Evolutionary conservation across 106 monocot genomes (phyloP).

Genomic region (Hemerocallis citrina): DNA sequence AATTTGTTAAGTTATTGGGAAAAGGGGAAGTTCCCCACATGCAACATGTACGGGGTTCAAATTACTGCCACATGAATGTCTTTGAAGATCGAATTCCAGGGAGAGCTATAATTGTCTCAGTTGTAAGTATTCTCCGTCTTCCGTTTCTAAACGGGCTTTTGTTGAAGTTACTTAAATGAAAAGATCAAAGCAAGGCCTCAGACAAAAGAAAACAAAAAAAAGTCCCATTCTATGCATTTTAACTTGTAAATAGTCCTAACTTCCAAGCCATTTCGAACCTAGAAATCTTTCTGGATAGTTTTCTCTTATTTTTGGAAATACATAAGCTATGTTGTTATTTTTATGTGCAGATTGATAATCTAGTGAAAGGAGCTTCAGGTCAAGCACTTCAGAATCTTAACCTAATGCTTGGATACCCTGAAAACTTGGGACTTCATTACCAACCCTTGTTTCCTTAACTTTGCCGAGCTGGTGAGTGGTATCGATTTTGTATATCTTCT

Average conservation of each 20-base stretch:
- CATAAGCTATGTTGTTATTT: neutral
- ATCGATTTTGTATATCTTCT: no score
- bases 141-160: no score
- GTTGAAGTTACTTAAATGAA: no score
- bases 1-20: constrained; percentile 62
- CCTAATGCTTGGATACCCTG: constrained; percentile 87
- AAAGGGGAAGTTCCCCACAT: constrained; percentile 74
- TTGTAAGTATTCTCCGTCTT: constrained; percentile 41
- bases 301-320: neutral
- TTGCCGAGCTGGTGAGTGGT: no score
- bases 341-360: constrained; percentile 82
- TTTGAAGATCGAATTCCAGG: constrained; percentile 89
- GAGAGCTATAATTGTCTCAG: constrained; percentile 92
- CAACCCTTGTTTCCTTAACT: constrained; percentile 72
- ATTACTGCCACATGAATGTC: constrained; percentile 92
- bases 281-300: no score
- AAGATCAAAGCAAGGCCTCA: no score
- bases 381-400: constrained; percentile 98
- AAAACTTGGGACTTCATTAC: constrained; percentile 61
- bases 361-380: constrained; percentile 96
- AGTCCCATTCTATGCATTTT: neutral
- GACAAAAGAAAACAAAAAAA: no score
- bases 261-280: neutral
- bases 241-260: neutral
- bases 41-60: constrained; percentile 71